Conservation (phyloP, 2,329 filamentous ascomycete species). For the Chalara sp. region DNA sequence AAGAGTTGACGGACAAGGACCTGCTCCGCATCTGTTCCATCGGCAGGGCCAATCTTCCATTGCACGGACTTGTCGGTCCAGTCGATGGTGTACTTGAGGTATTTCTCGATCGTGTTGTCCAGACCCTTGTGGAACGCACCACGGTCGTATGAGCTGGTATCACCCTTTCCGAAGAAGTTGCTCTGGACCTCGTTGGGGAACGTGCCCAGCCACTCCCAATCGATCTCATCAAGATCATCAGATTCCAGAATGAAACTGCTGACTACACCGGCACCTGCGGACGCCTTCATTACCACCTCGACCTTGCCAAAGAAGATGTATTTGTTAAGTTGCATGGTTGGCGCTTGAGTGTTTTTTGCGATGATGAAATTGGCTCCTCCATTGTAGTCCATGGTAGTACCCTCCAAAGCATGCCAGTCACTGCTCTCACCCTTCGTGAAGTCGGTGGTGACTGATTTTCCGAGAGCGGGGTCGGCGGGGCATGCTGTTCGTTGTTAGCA, state of each 20-base stretch:
- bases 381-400: conserved; percentile 33
- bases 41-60: conserved; percentile 48
- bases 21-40: conserved; percentile 24
- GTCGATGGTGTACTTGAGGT: conserved; percentile 61
- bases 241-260: conserved; percentile 43
- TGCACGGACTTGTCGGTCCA: conserved; percentile 54
- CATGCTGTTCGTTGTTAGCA: conserved; percentile 27
- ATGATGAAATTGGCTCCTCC: conserved; percentile 44
- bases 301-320: conserved; percentile 49
- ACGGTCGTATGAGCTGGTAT: conserved; percentile 43
- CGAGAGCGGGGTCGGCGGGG: conserved; percentile 36
- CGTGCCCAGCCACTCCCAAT: conserved; percentile 38
- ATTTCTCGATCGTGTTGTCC: conserved; percentile 28
- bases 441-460: conserved; percentile 32
- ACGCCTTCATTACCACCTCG: conserved; percentile 38
- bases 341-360: conserved; percentile 38
- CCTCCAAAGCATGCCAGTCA: conserved; percentile 50
- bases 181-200: conserved; percentile 33
- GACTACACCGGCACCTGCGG: conserved; percentile 41
- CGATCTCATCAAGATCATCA: conserved; percentile 46
- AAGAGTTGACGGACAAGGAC: conserved; percentile 37
- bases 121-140: conserved; percentile 32
- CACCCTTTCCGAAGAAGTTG: conserved; percentile 49
- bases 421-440: conserved; percentile 35
- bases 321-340: conserved; percentile 36